A percentile compares a stretch with the other conserved stretches of the same genome.
These are phyloP conservation scores for Lachnum nothofagi DNA, from an alignment of 2,329 filamentous ascomycete species.

Conservation along the genomic window DNA sequence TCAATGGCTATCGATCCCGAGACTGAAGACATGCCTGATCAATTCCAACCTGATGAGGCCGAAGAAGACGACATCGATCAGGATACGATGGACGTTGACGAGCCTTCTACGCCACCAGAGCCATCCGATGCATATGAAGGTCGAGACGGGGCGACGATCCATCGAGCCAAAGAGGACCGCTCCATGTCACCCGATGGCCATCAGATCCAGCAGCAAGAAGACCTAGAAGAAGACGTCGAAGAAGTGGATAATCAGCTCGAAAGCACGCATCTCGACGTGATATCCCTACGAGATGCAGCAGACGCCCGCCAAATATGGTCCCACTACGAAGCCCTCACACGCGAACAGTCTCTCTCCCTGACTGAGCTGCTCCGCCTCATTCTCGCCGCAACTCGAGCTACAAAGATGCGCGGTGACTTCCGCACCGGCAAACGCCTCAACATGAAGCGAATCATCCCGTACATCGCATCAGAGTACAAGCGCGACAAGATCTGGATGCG, in stretches of 20 bases:
- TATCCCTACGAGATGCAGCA: conserved; percentile 37
- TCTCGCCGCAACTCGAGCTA: conserved; percentile 86
- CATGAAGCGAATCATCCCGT: conserved; percentile 98
- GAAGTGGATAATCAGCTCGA: conserved; percentile 55
- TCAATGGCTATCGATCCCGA: conserved; percentile 79
- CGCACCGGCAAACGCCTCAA: conserved; percentile 97
- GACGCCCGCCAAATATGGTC: conserved; percentile 75
- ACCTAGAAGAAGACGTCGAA: conserved; percentile 35
- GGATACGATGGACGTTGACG: conserved; percentile 38
- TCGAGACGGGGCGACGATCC: conserved; percentile 54
- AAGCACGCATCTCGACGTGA: conserved; percentile 59
- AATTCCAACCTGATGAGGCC: conserved; percentile 37
- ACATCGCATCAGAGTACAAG: conserved; percentile 97
- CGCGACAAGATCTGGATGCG: conserved; percentile 99
- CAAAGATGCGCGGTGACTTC: conserved; percentile 94
- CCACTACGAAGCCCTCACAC: conserved; percentile 76
- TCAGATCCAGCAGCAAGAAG: conserved; percentile 36
- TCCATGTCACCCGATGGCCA: conserved; percentile 47
- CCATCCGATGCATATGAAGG: conserved; percentile 49
- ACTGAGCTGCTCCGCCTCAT: conserved; percentile 95
- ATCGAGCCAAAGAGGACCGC: conserved; percentile 39
- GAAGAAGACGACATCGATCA: conserved; percentile 44
- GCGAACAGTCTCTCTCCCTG: conserved; percentile 78
- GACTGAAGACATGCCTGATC: conserved; percentile 53
- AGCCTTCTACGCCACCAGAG: conserved; percentile 37